Conservation (phyloP, 805 yeast genomes). For the Saccharomycodes ludwigii region DNA sequence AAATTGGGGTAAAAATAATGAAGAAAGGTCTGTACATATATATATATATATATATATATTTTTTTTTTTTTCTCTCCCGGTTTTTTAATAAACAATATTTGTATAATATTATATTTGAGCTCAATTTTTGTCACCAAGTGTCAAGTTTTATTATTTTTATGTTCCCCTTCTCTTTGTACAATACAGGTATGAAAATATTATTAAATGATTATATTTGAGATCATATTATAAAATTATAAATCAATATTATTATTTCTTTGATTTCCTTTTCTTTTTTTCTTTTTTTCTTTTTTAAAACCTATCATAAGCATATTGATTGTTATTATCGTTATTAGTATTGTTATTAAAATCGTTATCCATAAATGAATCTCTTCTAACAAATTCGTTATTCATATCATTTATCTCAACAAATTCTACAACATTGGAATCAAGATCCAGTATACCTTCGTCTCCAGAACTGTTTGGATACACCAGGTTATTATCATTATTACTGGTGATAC, state of each 20-base stretch:
- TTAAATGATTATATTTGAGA: not conserved
- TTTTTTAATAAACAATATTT: too few relatives aligned
- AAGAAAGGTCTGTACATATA: not conserved
- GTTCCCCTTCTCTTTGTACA: too few relatives aligned
- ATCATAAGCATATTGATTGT: conserved; percentile 5
- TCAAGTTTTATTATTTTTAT: too few relatives aligned
- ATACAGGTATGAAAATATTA: too few relatives aligned
- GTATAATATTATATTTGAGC: too few relatives aligned
- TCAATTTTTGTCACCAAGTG: too few relatives aligned
- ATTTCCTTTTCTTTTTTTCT: not conserved
- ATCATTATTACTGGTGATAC: not conserved
- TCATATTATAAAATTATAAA: conserved; percentile 12
- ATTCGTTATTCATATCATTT: conserved; percentile 22
- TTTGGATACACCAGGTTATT: not conserved
- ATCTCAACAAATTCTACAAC: conserved; percentile 16
- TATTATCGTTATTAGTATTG: conserved; percentile 3
- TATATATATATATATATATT: conserved; percentile 1
- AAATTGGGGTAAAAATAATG: not conserved
- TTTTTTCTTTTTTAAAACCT: conserved; percentile 6
- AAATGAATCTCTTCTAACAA: conserved; percentile 21
- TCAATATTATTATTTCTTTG: not conserved
- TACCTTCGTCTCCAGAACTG: too few relatives aligned
- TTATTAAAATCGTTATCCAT: conserved; percentile 14
- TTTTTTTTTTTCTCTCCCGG: too few relatives aligned
- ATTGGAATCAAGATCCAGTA: conserved; percentile 1